phyloP scores from a whole-genome alignment of 805 yeast genomes.

The Sugiyamaella lignohabitans region DNA sequence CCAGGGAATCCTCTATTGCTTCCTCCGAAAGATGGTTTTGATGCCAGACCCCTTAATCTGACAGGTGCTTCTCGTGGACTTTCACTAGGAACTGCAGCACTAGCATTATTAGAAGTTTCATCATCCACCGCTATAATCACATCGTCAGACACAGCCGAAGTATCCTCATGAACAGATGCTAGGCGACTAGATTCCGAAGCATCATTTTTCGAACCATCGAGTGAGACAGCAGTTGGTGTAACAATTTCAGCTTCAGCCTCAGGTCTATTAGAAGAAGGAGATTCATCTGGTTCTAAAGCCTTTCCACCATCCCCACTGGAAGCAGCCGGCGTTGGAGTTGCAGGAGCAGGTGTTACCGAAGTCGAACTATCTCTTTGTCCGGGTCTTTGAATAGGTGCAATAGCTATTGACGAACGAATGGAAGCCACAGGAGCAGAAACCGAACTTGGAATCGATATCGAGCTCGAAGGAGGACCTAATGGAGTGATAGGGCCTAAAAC shows the following conservation, averaged over 20 bases:
- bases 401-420: neutral
- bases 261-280: neutral
- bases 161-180: neutral
- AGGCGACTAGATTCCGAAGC: neutral
- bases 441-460: neutral
- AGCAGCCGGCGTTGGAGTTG: neutral
- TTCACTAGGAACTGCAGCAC: no score
- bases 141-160: neutral
- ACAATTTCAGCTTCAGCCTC: neutral
- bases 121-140: neutral
- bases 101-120: neutral
- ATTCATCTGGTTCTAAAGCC: neutral
- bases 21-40: neutral
- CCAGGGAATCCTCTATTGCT: neutral
- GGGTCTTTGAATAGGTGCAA: neutral
- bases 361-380: neutral
- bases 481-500: neutral
- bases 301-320: neutral
- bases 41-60: neutral
- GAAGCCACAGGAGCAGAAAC: constrained; percentile 1
- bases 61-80: no score
- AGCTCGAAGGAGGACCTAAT: neutral
- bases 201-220: neutral
- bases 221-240: neutral
- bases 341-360: neutral